Evolutionary conservation across 2,329 filamentous ascomycete species (phyloP).

Genomic region (Arachnopeziza araneosa): DNA sequence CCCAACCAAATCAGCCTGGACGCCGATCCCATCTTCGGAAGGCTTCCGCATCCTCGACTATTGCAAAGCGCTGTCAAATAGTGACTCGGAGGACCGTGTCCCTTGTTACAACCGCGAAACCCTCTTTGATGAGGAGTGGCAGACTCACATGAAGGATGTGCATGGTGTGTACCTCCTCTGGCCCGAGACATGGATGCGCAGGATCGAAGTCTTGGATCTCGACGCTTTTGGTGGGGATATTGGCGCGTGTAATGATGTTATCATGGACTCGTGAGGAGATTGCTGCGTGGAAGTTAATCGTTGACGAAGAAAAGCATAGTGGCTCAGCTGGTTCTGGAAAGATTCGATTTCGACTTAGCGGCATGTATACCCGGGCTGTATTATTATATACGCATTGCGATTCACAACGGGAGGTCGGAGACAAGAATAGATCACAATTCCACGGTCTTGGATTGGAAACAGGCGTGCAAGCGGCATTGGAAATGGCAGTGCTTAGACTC

Average conservation of each 20-base stretch:
- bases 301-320: too few species aligned
- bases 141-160: constrained; percentile 28
- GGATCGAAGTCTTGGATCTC: constrained; percentile 28
- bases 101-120: constrained; percentile 29
- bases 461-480: background rate
- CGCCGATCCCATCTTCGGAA: constrained; percentile 23
- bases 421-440: background rate
- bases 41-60: constrained; percentile 25
- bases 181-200: constrained; percentile 29
- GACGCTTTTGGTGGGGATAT: constrained; percentile 27
- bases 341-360: background rate
- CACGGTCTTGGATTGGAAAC: background rate
- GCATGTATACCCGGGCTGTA: background rate
- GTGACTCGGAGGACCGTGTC: background rate
- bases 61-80: constrained; percentile 19
- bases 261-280: constrained; percentile 17
- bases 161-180: constrained; percentile 27
- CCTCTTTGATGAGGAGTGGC: constrained; percentile 29
- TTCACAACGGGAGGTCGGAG: background rate
- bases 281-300: background rate
- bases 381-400: background rate
- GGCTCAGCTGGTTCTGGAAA: too few species aligned
- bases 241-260: constrained; percentile 24
- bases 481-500: background rate
- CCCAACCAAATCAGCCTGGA: constrained; percentile 26